Evolutionary conservation across 768 basidiomycete species (phyloP), one percentile per base, ranked within the genome.

Genomic region (Leccinum pellstonianum): DNA sequence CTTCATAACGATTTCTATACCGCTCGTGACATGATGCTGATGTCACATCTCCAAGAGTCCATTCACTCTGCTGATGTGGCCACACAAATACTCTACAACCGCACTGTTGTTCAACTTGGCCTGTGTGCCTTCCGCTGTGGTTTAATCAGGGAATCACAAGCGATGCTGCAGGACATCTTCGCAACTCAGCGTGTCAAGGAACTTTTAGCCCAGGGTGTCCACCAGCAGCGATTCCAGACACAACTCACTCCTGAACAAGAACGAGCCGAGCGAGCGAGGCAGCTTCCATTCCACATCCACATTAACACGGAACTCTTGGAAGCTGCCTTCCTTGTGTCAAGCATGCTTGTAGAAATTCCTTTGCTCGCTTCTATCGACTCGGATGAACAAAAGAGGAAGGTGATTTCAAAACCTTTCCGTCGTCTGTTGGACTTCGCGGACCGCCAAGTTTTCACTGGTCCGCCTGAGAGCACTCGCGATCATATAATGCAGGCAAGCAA

Each of bases 401-500:
- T 86, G 2, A 91, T 96, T 60, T 95, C 93, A n/a, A 95, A 98
- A 73, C 93, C 95, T 25, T 99, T 98, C 86, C 86, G 95, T 38
- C 84, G 96, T 49, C 77, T 98, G 61, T 79, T 99, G 55, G 97
- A 99, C 75, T 95, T 97, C 69, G 95, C 96, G 1, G 97, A 98
- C 68, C 86, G 94, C 29, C 97, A 98, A 77, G 90, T 97, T 11
- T 99, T 99, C 76, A 95, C 94, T 23, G 97, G 95, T 2, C 95
- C 95, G 2, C 94, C 95, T n/a, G 97, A 99, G 76, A 98, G 92
- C 68, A 98, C 96, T 33, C 81, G 97, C 35, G 97, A 99, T 69
- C 97, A 98, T 72, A 96, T 99, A 74, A 97, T 98, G 92, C 96
- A 98, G 75, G 97, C 97, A 2, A 93, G 91, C 76, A 98, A 94